Percentiles rank a stretch among this genome's conserved stretches.
Conservation (phyloP, 768 basidiomycete genomes). For the Saitozyma sp. region DNA sequence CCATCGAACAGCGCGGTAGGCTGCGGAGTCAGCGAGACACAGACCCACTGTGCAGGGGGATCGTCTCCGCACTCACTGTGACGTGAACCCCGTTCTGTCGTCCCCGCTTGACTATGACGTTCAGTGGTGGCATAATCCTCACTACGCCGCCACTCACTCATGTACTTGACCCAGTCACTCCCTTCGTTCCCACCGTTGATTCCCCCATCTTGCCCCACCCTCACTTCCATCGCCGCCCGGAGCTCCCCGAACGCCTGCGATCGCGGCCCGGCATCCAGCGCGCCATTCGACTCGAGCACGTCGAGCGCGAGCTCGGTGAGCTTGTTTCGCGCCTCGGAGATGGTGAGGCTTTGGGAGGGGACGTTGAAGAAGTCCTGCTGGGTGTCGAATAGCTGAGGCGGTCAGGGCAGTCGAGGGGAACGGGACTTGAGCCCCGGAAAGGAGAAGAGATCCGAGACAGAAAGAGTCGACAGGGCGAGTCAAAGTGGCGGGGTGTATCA, state of each 20-base stretch:
- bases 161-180: slow-evolving; percentile 84
- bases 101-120: slow-evolving; percentile 74
- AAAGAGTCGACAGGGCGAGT: background rate
- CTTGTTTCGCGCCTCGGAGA: slow-evolving; percentile 71
- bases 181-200: slow-evolving; percentile 80
- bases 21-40: slow-evolving; percentile 38
- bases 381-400: slow-evolving; percentile 66
- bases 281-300: slow-evolving; percentile 33
- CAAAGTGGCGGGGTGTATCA: too few relatives aligned
- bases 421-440: background rate
- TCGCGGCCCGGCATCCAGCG: slow-evolving; percentile 62
- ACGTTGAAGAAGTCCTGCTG: slow-evolving; percentile 81
- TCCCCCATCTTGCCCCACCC: slow-evolving; percentile 51
- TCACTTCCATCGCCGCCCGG: slow-evolving; percentile 64
- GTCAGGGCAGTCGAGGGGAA: background rate
- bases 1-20: slow-evolving; percentile 54
- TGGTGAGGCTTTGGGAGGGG: slow-evolving; percentile 66
- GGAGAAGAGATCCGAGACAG: background rate
- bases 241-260: slow-evolving; percentile 60
- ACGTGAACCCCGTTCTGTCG: slow-evolving; percentile 91
- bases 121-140: slow-evolving; percentile 1
- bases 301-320: slow-evolving; percentile 56
- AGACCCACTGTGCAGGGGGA: background rate
- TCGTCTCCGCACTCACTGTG: slow-evolving; percentile 69
- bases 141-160: slow-evolving; percentile 60